Base-by-base conservation (phyloP, 169 alveolate species). In the Plasmodium fragile region DNA sequence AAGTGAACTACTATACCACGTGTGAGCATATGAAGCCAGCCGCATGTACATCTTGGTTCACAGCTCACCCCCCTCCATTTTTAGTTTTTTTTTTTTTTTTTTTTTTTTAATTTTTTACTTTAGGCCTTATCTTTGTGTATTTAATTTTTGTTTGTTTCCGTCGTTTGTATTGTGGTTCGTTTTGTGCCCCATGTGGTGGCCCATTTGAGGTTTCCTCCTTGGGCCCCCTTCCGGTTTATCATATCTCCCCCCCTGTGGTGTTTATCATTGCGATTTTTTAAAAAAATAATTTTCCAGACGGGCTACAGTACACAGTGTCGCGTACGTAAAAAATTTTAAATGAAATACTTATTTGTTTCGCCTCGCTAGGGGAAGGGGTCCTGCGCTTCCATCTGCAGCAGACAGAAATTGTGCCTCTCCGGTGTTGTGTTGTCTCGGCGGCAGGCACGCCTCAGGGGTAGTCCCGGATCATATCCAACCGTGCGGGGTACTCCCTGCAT, bases 61-160 rank as follows among this genome's bases (percentile, higher is more conserved):
- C 28, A 72, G 10, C 32, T 71, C 71, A 91, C 45, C 71, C n/a
- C 53, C 41, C n/a, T 41, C 41, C 70, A 53, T 92, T 92, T 73
- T 83, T 55, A 34, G 45, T 79, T 70, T 59, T 65, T 65, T 92
- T 73, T 83, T 53, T 45, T 71, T 65, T 65, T 92, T 73, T 83
- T 53, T 45, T 71, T 79, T 70, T 79, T 72, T 70, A 73, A 71
- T 39, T 72, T 72, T 70, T 43, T 72, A 52, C 81, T 70, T 59
- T 71, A 69, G 90, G 55, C 65, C 73, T 65, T 53, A 41, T 53
- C 6, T 80, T 39, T 83, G 34, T 82, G n/a, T 43, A 70, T 82
- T 22, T 65, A 70, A 55, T 82, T 28, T 83, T 75, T 73, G 82
- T 65, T 65, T 65, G 11, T 25, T 65, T 69, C 22, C 11, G 59